phyloP scores from a whole-genome alignment of 805 yeast species.

The Tanozyma kutaoensis region DNA sequence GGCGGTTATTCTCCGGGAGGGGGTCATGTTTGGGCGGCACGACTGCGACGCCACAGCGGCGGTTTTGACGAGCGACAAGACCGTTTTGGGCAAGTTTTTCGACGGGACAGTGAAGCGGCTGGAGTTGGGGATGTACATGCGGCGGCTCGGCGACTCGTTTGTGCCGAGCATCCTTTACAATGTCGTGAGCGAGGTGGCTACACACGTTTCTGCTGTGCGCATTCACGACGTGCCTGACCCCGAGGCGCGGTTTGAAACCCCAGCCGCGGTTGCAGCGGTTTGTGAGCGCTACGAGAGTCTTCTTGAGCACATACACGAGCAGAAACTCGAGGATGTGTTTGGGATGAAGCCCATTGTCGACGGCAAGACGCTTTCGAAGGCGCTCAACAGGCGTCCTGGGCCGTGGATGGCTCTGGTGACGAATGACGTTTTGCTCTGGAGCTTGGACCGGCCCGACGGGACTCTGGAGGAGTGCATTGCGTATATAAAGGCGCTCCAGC shows the following conservation, averaged over 20 bases:
- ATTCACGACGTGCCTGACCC: not conserved
- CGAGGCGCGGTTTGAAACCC: not conserved
- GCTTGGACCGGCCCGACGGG: constrained; percentile 56
- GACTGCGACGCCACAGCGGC: constrained; percentile 37
- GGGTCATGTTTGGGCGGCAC: constrained; percentile 48
- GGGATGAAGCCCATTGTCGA: constrained; percentile 53
- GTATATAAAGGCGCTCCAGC: no score
- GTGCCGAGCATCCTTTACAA: constrained; percentile 1
- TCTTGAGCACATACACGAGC: constrained; percentile 11
- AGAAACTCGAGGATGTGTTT: constrained; percentile 18
- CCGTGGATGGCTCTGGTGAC: constrained; percentile 66
- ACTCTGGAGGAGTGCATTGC: constrained; percentile 42
- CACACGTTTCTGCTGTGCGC: not conserved
- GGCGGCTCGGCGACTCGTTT: constrained; percentile 41
- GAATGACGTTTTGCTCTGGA: constrained; percentile 54
- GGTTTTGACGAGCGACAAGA: not conserved
- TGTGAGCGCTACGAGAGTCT: constrained; percentile 18
- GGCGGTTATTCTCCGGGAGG: constrained; percentile 48
- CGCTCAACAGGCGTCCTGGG: constrained; percentile 57
- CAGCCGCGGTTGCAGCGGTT: not conserved
- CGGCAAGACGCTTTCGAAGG: constrained; percentile 52
- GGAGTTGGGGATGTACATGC: constrained; percentile 45
- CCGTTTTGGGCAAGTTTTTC: constrained; percentile 15
- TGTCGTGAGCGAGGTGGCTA: no score
- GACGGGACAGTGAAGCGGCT: constrained; percentile 27